Conservation (phyloP, 176 grass and related monocot genomes). For the Puccinellia tenuiflora region DNA sequence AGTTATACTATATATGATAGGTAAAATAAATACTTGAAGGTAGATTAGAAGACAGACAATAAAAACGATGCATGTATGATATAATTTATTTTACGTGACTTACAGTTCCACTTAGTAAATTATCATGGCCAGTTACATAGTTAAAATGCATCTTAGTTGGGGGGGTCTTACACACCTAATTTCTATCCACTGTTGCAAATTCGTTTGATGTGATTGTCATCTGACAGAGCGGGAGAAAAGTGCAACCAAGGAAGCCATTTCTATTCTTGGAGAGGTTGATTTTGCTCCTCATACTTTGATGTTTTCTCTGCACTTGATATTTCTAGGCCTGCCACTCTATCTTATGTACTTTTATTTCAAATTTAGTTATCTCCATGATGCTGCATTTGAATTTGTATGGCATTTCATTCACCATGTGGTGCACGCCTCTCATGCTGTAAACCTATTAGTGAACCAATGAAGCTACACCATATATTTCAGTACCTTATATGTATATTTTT, state of each 20-base stretch:
- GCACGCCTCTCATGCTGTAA: background rate
- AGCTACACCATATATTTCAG: background rate
- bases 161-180: background rate
- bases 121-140: background rate
- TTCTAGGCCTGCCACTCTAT: background rate
- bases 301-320: slow-evolving; percentile 5
- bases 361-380: background rate
- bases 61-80: background rate
- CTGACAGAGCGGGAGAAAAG: slow-evolving; percentile 89
- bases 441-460: background rate
- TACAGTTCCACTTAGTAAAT: background rate
- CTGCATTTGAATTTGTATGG: background rate
- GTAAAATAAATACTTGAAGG: background rate
- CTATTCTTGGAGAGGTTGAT: slow-evolving; percentile 69
- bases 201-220: slow-evolving; percentile 3
- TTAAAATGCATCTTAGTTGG: background rate
- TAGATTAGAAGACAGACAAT: background rate
- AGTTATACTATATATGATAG: background rate
- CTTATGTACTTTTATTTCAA: background rate
- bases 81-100: background rate
- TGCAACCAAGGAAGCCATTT: slow-evolving; percentile 91
- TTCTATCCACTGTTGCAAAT: slow-evolving; percentile 3
- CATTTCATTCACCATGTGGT: slow-evolving; percentile 7
- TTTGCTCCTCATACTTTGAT: slow-evolving; percentile 18
- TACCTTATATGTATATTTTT: background rate